Evolutionary conservation across 1,139 yeast species (phyloP).

Genomic region (Debaryomyces sp.): DNA sequence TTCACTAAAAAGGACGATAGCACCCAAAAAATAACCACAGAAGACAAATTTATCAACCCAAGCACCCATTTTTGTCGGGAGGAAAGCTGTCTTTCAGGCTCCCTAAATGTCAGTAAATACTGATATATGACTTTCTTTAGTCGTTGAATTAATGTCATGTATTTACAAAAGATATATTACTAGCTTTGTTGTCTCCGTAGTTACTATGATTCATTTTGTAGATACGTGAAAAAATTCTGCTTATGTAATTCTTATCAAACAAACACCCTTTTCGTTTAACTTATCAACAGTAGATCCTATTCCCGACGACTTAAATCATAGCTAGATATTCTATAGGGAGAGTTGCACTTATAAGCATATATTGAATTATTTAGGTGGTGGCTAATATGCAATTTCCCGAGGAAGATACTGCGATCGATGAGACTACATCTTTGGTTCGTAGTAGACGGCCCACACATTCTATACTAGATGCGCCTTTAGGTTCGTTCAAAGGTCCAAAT

Average conservation of each 20-base stretch:
- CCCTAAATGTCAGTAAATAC: background rate
- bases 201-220: background rate
- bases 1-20: slow-evolving; percentile 80
- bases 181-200: background rate
- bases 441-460: slow-evolving; percentile 30
- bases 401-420: slow-evolving; percentile 12
- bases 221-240: background rate
- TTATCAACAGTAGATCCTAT: background rate
- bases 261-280: background rate
- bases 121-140: background rate
- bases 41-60: slow-evolving; percentile 70
- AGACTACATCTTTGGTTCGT: slow-evolving; percentile 22
- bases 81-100: slow-evolving; percentile 21
- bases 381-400: background rate
- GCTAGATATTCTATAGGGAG: background rate
- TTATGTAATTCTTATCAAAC: slow-evolving; percentile 3
- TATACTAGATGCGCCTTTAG: slow-evolving; percentile 43
- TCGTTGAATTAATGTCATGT: slow-evolving; percentile 1
- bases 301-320: background rate
- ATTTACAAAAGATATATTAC: background rate
- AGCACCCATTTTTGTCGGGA: slow-evolving; percentile 62
- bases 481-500: slow-evolving; percentile 52
- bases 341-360: background rate
- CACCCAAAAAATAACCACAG: slow-evolving; percentile 88
- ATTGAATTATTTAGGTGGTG: background rate